Conservation (phyloP, 805 yeast genomes). For the Saturnispora silvae region DNA sequence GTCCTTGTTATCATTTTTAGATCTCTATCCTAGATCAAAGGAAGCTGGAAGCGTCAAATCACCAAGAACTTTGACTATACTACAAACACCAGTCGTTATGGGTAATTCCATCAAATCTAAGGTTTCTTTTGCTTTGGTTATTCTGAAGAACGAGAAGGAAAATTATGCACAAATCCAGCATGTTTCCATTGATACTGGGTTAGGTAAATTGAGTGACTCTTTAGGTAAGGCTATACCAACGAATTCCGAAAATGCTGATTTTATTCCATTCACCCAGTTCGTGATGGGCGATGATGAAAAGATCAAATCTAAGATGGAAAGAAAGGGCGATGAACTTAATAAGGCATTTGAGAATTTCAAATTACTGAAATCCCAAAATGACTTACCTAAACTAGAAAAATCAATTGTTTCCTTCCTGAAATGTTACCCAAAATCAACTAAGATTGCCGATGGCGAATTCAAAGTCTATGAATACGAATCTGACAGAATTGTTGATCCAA, state of each 20-base stretch:
- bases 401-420: constrained; percentile 24
- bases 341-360: constrained; percentile 23
- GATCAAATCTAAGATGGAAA: constrained; percentile 18
- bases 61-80: constrained; percentile 23
- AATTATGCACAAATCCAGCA: constrained; percentile 34
- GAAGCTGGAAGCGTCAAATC: constrained; percentile 13
- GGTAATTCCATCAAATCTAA: constrained; percentile 34
- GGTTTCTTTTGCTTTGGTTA: constrained; percentile 32
- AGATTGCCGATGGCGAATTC: constrained; percentile 16
- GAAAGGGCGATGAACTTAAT: constrained; percentile 17
- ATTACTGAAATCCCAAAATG: constrained; percentile 15
- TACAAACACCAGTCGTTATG: constrained; percentile 27
- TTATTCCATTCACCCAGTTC: constrained; percentile 10
- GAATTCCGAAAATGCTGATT: constrained; percentile 10
- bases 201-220: constrained; percentile 57
- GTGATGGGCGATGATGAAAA: constrained; percentile 16
- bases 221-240: constrained; percentile 47
- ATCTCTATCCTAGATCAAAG: constrained; percentile 24
- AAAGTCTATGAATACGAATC: constrained; percentile 49
- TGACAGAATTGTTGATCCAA: constrained; percentile 55
- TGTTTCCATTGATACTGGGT: constrained; percentile 48
- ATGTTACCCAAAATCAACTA: constrained; percentile 10
- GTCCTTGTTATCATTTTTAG: constrained; percentile 26
- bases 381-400: constrained; percentile 24
- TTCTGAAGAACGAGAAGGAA: constrained; percentile 32